Base-by-base conservation (phyloP, 345 rosid species). In the Populus tremula region DNA sequence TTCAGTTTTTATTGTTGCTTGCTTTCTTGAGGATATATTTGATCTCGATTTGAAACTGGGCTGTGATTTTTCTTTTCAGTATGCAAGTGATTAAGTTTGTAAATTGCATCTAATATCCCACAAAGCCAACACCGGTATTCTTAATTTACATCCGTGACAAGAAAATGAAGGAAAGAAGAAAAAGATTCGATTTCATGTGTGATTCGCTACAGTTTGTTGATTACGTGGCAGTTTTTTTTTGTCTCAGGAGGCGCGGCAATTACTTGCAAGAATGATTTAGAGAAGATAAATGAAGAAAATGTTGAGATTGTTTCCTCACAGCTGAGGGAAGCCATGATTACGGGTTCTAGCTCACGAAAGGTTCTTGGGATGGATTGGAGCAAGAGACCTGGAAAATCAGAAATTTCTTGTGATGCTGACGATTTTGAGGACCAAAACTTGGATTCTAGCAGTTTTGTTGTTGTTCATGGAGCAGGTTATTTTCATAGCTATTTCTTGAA, bases 401-500 rank as follows among this genome's bases (percentile, higher is more conserved):
- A 86, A 65, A 54, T 89, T 84, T 78, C 86, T 59, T 76, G 88
- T 77, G 76, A 82, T 64, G 79, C 83, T 21, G 84, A 78, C 82
- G 86, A 84, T 39, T 82, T 89, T 16, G 78, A 23, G 5, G 87
- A 78, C 72, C 87, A 84, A 27, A 77, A 65, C 23, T 81, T 72
- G 61, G 88, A 86, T 71, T 79, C 85, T 49, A 75, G 85, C 85
- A 86, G 83, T 79, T 93, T 93, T 73, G 75, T 93, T 81, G 90
- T 95, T 56, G 98, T 93, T 71, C 99, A 95, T 39, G 99, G 98
- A 78, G 99, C 97, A 87, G 99, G 99, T 95, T 76, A 78, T 82
- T 69, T 72, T 12, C n/a, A 27, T 49, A 36, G 8, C 27, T 38
- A 9, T 63, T 69, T 18, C 49, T 36, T 76, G 45, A 61, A 62